Evolutionary conservation across 2,329 filamentous ascomycete genomes (phyloP), one percentile per base, ranked within the genome.

Genomic region (Xylariaceae sp.): DNA sequence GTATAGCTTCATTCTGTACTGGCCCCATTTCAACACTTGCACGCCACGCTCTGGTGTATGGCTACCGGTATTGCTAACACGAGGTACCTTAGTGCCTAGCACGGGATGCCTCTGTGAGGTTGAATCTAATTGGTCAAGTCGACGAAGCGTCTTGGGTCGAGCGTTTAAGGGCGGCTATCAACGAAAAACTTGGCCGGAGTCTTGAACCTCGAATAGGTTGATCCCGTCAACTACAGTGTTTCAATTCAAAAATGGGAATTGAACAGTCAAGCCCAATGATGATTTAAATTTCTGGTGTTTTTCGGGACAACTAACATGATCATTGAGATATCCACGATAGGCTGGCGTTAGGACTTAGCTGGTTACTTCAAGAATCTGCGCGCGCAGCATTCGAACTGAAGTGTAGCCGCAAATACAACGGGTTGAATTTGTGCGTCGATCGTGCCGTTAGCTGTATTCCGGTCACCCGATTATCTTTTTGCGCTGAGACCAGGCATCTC

Each of bases 131-230:
- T 3, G 65, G 65, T 1, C 53, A 65, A 32, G 12, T 46, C 5
- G 57, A 56, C 19, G 63, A 67, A 44, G 60, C 56, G 15, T 63
- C 63, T 16, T 65, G 64, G 64, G 37, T 67, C 19, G 61, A 64
- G 16, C 62, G 61, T 8, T 57, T 67, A 22, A 37, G 59, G 43
- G 34, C 22, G 7, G 54, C 46, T 15, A 51, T 66, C 34, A 57
- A 46, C 26, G 53, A 63, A 10, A 59, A 55, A 37, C 39, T 65
- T 6, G 54, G 62, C 18, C 47, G 53, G 39, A 8, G 46, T 65
- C 21, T 49, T 65, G 5, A 61, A 63, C 32, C 8, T 53, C 3
- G 32, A 47, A 15, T 54, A 44, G 9, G 32, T 13, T 9, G 53
- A 52, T 39, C 49, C 54, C 41, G 42, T 61, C 9, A 29, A 53